Conservation (phyloP, 495 filamentous ascomycete genomes). For the Aspergillus biplanus region DNA sequence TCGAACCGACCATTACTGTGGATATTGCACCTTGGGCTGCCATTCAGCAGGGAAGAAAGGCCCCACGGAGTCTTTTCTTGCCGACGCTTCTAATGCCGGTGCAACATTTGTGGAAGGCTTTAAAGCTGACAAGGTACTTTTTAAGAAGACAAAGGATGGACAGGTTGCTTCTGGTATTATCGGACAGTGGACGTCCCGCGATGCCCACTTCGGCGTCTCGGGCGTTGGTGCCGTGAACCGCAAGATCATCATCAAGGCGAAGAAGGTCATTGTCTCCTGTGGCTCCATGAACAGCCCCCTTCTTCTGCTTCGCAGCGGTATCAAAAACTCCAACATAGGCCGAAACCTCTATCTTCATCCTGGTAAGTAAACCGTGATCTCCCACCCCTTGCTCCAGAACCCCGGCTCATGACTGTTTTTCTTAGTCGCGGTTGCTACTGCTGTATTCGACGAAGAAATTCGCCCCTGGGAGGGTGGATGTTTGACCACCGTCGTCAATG, state of each 20-base stretch:
- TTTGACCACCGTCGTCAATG: conserved; percentile 74
- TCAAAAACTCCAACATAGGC: conserved; percentile 81
- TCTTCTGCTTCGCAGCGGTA: conserved; percentile 72
- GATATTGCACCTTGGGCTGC: conserved; percentile 81
- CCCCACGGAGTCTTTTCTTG: conserved; percentile 74
- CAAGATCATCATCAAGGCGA: conserved; percentile 73
- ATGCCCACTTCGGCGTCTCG: conserved; percentile 59
- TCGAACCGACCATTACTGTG: conserved; percentile 69
- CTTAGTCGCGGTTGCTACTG: conserved; percentile 59
- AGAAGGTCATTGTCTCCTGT: conserved; percentile 76
- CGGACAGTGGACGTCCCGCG: conserved; percentile 75
- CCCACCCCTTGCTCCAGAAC: too few relatives aligned
- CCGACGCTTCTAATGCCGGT: conserved; percentile 74
- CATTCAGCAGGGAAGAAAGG: conserved; percentile 73
- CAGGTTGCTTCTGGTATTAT: conserved; percentile 67
- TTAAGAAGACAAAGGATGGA: conserved; percentile 57
- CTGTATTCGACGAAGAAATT: conserved; percentile 65
- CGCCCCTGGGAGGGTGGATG: conserved; percentile 80
- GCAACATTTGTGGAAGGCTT: conserved; percentile 83
- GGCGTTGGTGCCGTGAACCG: conserved; percentile 52
- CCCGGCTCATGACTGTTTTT: too few relatives aligned
- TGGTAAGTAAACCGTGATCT: conserved; percentile 31
- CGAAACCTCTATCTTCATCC: conserved; percentile 83
- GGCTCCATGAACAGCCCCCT: conserved; percentile 78
- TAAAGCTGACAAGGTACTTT: conserved; percentile 65